Percentiles rank a stretch among this genome's conserved stretches.
These are phyloP conservation scores for Arctium lappa DNA, from an alignment of 129 eudicot species.

Conservation along the genomic window DNA sequence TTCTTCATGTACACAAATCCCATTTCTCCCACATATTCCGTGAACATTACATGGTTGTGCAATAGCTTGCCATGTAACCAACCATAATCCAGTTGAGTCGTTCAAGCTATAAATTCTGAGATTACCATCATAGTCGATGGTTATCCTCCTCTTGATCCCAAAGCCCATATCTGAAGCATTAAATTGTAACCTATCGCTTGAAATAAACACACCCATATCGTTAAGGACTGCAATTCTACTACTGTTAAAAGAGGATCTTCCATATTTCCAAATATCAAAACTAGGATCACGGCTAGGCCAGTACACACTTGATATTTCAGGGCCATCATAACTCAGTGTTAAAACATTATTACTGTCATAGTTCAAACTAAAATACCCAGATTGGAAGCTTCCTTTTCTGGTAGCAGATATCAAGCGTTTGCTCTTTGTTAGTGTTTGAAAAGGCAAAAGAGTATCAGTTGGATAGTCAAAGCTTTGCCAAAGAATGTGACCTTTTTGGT, in stretches of 20 bases:
- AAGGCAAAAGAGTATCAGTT: conserved; percentile 43
- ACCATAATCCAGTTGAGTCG: too few relatives aligned
- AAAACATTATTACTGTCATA: conserved; percentile 36
- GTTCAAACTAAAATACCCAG: conserved; percentile 35
- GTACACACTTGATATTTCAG: conserved; percentile 32
- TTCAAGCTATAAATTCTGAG: too few relatives aligned
- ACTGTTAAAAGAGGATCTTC: conserved; percentile 34
- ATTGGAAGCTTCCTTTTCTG: conserved; percentile 15
- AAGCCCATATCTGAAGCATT: conserved; percentile 26
- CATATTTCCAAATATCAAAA: neutral
- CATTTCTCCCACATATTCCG: too few relatives aligned
- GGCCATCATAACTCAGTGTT: conserved; percentile 34
- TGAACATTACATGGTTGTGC: too few relatives aligned
- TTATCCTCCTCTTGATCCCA: conserved; percentile 38
- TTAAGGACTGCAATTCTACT: conserved; percentile 35
- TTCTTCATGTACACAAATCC: conserved; percentile 28
- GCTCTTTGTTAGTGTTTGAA: conserved; percentile 36
- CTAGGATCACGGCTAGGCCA: conserved; percentile 31
- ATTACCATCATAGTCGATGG: conserved; percentile 31
- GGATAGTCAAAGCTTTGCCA: conserved; percentile 24
- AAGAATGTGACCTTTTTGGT: conserved; percentile 12
- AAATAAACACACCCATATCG: conserved; percentile 26
- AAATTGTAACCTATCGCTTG: conserved; percentile 18
- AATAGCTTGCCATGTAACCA: too few relatives aligned
- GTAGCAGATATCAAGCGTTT: conserved; percentile 16